phyloP scores from a whole-genome alignment of 495 filamentous ascomycete genomes.

The Penicillium salamii region DNA sequence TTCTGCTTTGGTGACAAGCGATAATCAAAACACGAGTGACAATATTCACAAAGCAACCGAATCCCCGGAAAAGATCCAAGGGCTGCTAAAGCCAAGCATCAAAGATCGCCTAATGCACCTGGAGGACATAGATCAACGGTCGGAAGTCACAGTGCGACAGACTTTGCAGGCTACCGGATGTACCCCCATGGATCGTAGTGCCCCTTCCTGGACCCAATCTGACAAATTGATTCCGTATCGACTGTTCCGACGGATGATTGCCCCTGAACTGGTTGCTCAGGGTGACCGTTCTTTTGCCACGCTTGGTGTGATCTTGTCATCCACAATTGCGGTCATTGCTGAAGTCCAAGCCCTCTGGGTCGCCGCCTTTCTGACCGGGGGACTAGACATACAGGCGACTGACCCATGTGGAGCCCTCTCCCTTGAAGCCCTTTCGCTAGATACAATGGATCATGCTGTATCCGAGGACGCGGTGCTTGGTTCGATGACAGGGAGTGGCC shows the following conservation, averaged over 20 bases:
- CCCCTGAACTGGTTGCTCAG: constrained; percentile 41
- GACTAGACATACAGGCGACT: constrained; percentile 10
- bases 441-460: constrained; percentile 14
- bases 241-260: constrained; percentile 63
- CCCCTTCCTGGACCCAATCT: constrained; percentile 12
- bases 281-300: constrained; percentile 61
- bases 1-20: constrained; percentile 2
- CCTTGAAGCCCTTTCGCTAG: constrained; percentile 7
- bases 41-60: background rate
- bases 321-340: constrained; percentile 53
- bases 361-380: constrained; percentile 49
- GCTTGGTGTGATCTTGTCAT: constrained; percentile 53
- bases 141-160: constrained; percentile 6
- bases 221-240: constrained; percentile 24
- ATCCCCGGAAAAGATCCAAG: background rate
- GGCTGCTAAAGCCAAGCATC: background rate
- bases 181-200: constrained; percentile 2
- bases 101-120: constrained; percentile 8
- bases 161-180: constrained; percentile 11
- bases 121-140: constrained; percentile 14
- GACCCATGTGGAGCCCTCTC: background rate
- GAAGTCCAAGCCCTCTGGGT: constrained; percentile 70
- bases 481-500: constrained; percentile 21
- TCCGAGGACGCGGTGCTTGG: constrained; percentile 31
- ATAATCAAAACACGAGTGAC: background rate